Conservation (phyloP, 2,329 filamentous ascomycete species). For the Stagonosporopsis tanaceti region DNA sequence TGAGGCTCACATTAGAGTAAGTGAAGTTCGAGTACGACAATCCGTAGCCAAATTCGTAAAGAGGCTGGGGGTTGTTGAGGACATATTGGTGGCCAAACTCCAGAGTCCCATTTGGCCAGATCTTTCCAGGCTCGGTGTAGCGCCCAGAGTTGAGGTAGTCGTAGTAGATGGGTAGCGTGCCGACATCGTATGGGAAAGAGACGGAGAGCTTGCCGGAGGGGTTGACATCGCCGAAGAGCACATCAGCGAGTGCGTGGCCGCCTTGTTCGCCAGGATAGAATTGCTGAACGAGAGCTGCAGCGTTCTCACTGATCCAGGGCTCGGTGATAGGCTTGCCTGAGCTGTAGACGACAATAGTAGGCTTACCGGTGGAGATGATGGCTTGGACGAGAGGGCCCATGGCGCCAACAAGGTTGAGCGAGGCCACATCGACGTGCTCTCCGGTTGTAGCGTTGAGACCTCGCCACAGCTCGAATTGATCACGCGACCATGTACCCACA, state of each 20-base stretch:
- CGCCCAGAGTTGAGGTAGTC: slow-evolving; percentile 75
- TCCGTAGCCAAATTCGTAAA: slow-evolving; percentile 73
- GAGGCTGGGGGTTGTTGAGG: slow-evolving; percentile 64
- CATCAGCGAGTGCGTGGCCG: slow-evolving; percentile 70
- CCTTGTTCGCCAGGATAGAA: slow-evolving; percentile 78
- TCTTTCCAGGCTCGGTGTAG: slow-evolving; percentile 59
- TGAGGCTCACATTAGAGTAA: slow-evolving; percentile 64
- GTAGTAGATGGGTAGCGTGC: slow-evolving; percentile 74
- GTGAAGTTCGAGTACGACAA: slow-evolving; percentile 70
- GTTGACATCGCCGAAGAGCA: slow-evolving; percentile 68
- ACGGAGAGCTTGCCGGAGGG: slow-evolving; percentile 72
- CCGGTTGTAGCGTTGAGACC: slow-evolving; percentile 77
- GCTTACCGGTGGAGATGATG: slow-evolving; percentile 71
- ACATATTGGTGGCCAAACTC: slow-evolving; percentile 72
- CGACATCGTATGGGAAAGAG: slow-evolving; percentile 72
- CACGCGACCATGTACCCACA: slow-evolving; percentile 78
- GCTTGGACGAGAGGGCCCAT: slow-evolving; percentile 72
- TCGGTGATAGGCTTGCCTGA: slow-evolving; percentile 77
- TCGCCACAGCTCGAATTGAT: slow-evolving; percentile 74
- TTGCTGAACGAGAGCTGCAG: slow-evolving; percentile 73
- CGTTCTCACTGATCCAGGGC: slow-evolving; percentile 72
- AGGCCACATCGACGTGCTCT: slow-evolving; percentile 73
- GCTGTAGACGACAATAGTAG: slow-evolving; percentile 72
- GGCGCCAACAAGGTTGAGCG: slow-evolving; percentile 73
- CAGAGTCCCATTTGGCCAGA: slow-evolving; percentile 66